Evolutionary conservation across 202 grass and related monocot genomes (phyloP).

Genomic region (Schoenoplectus triqueter): DNA sequence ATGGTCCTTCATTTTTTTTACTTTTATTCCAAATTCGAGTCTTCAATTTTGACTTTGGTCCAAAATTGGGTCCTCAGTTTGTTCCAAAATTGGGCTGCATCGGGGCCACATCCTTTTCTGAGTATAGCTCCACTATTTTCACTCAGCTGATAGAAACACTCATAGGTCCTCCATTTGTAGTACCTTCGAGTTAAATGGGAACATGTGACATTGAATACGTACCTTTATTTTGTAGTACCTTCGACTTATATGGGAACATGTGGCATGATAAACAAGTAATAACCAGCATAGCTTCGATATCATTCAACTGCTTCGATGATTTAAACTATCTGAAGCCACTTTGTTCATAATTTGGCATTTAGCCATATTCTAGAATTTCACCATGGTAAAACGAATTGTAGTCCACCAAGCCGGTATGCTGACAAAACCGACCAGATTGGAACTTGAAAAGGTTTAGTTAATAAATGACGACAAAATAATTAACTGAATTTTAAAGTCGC

Average conservation of each 20-base stretch:
- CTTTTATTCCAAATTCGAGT: not conserved
- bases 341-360: not conserved
- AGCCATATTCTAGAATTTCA: not conserved
- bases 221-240: not conserved
- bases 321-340: not conserved
- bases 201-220: not conserved
- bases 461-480: not conserved
- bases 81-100: not conserved
- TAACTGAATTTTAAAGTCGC: not conserved
- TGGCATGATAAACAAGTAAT: not conserved
- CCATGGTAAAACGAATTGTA: not conserved
- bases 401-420: not conserved
- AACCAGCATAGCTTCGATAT: not conserved
- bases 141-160: not conserved
- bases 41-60: not conserved
- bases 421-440: not conserved
- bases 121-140: not conserved
- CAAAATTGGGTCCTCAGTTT: not conserved
- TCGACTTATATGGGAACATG: not conserved
- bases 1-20: not conserved
- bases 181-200: not conserved
- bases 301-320: not conserved
- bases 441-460: not conserved
- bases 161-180: not conserved
- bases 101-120: not conserved